These are phyloP conservation scores for Fraxinus pennsylvanica DNA, from an alignment of 257 asterid genomes.

Conservation along the genomic window DNA sequence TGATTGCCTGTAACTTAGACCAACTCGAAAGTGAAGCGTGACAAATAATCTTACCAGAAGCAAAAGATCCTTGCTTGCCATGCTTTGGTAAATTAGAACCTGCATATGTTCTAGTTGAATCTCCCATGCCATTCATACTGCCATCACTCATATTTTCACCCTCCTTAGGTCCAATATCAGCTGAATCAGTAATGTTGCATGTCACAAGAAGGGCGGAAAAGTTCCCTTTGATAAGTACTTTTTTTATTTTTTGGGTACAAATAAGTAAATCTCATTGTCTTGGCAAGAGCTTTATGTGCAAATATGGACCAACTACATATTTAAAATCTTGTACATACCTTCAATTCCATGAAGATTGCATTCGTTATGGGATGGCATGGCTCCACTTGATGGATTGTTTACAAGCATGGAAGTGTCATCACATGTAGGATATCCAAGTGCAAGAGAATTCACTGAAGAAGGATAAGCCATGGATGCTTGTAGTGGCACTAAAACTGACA, in stretches of 20 bases:
- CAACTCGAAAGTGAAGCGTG: conserved; percentile 14
- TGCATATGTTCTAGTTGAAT: conserved; percentile 45
- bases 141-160: conserved; percentile 47
- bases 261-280: background rate
- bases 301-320: conserved; percentile 11
- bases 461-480: conserved; percentile 69
- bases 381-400: conserved; percentile 50
- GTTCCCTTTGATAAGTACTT: conserved; percentile 6
- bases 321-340: conserved; percentile 46
- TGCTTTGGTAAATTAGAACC: conserved; percentile 46
- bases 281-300: conserved; percentile 1
- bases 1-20: background rate
- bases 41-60: conserved; percentile 50
- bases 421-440: conserved; percentile 64
- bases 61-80: conserved; percentile 50
- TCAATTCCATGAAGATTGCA: conserved; percentile 56
- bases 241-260: background rate
- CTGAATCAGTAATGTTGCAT: conserved; percentile 58
- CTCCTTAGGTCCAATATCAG: conserved; percentile 71
- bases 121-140: conserved; percentile 49
- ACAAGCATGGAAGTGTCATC: conserved; percentile 63
- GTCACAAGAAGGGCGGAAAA: conserved; percentile 45
- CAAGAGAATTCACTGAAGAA: conserved; percentile 59
- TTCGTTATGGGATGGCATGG: conserved; percentile 58
- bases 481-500: conserved; percentile 59